Percentiles rank a stretch among this genome's conserved stretches.
Conservation (phyloP, 2,329 filamentous ascomycete genomes). For the Diplodia mutila region DNA sequence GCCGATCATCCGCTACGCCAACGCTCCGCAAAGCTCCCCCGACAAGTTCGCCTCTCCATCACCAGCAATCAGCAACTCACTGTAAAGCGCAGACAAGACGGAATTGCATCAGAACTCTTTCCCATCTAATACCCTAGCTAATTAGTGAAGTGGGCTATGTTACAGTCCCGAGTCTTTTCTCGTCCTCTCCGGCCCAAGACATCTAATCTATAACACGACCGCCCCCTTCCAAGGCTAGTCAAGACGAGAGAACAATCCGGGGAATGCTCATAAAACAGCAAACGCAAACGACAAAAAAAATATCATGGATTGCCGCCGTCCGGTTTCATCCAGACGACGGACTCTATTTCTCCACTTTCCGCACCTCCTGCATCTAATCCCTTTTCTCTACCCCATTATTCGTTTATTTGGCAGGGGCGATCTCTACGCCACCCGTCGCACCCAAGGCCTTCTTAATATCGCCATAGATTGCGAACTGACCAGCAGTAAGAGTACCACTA, state of each 20-base stretch:
- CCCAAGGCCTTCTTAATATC: slow-evolving; percentile 65
- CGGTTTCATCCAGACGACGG: slow-evolving; percentile 6
- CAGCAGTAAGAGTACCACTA: slow-evolving; percentile 63
- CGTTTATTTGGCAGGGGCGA: slow-evolving; percentile 10
- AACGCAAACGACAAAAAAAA: slow-evolving; percentile 17
- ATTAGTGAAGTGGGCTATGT: slow-evolving; percentile 21
- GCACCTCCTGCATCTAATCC: neutral
- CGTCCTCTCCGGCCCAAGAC: neutral
- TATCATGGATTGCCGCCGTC: slow-evolving; percentile 9
- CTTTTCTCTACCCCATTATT: neutral
- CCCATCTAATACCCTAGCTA: slow-evolving; percentile 21
- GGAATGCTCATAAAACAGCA: slow-evolving; percentile 22
- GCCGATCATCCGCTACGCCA: too few relatives aligned
- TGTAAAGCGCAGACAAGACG: neutral
- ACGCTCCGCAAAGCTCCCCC: too few relatives aligned
- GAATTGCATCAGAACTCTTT: slow-evolving; percentile 4
- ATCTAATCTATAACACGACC: slow-evolving; percentile 25
- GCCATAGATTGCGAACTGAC: slow-evolving; percentile 88
- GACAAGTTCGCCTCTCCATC: neutral
- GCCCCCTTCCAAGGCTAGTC: slow-evolving; percentile 21
- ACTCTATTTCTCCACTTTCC: slow-evolving; percentile 14
- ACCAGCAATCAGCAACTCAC: neutral
- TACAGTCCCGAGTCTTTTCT: slow-evolving; percentile 15
- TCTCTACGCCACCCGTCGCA: slow-evolving; percentile 21
- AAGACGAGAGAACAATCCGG: slow-evolving; percentile 10